These are phyloP conservation scores for Castanospermum australe DNA, from an alignment of 306 rosid species.

Conservation along the genomic window DNA sequence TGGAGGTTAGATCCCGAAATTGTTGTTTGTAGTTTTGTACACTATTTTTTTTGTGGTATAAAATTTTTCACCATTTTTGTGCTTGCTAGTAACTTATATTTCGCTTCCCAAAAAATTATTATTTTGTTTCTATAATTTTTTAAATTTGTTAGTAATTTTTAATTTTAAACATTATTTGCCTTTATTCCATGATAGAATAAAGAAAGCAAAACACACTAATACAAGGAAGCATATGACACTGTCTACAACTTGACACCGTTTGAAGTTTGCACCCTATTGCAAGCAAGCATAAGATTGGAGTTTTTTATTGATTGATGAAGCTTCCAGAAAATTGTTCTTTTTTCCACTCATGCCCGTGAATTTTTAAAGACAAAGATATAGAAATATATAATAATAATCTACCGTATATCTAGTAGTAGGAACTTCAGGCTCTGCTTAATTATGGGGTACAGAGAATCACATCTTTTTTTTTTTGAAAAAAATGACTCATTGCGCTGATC, in stretches of 20 bases:
- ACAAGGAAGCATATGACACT: conserved; percentile 9
- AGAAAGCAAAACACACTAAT: background rate
- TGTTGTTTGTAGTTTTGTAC: background rate
- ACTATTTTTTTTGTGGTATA: background rate
- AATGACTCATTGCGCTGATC: too few species aligned
- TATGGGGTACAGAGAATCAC: background rate
- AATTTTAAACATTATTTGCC: background rate
- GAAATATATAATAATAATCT: background rate
- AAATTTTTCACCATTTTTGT: too few species aligned
- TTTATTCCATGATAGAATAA: conserved; percentile 38
- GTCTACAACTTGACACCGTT: background rate
- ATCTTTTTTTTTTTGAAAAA: background rate
- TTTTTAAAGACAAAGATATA: background rate
- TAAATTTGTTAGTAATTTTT: background rate
- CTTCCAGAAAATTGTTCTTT: background rate
- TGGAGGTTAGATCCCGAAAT: background rate
- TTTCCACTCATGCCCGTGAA: background rate
- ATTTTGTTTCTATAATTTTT: background rate
- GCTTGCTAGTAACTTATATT: background rate
- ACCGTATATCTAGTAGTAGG: background rate
- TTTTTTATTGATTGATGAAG: background rate
- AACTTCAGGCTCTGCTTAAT: background rate
- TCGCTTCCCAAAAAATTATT: background rate
- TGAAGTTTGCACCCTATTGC: conserved; percentile 5
- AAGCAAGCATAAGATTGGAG: conserved; percentile 18